Base-by-base conservation (phyloP, 2,329 filamentous ascomycete species). In the Venturia asperata region DNA sequence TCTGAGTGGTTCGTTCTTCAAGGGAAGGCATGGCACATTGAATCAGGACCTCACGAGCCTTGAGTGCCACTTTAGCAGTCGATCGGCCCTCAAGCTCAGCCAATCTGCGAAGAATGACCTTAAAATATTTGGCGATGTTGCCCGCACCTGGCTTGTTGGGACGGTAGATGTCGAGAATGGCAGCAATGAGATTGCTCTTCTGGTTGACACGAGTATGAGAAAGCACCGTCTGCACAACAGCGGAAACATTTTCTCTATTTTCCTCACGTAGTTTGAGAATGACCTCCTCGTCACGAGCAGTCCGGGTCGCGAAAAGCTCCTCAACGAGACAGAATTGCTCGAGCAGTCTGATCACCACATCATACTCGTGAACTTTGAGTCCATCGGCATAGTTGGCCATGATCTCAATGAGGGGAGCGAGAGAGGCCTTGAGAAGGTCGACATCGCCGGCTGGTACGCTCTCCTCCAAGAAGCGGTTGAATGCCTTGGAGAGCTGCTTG, bases 11-110 rank as follows among this genome's bases (percentile, higher is more conserved):
- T 70, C 94, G 88, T 83, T 99, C 94, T 77, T 97, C 94, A 24
- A 99, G 82, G 3, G 94, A 99, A 21, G 94, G 94, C 75, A 99
- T 85, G 64, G 94, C 92, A 75, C 92, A 97, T 78, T 97, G 94
- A 69, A 99, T 99, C 72, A 99, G 87, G 63, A 97, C 88, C 80
- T 99, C 94, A 74, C 94, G 90, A 58, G 94, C 93, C 83, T 99
- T 99, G 70, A 99, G 84, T 0, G 93, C 91, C 52, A 99, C 93
- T 86, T 97, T 99, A 69, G 93, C 91, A 13, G 93, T 94, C 73
- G 81, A 86, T 79, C 79, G 90, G 13, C 88, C 92, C 78, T 96
- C 91, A 17, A 99, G 85, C 75, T 99, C 94, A 0, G 94, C 92
- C 70, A 99, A 83, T 77, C 89, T 89, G 74, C 89, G 89, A 34